Evolutionary conservation across 768 basidiomycete genomes (phyloP), one percentile per base, ranked within the genome.

Genomic region (Calocybe cyanea): DNA sequence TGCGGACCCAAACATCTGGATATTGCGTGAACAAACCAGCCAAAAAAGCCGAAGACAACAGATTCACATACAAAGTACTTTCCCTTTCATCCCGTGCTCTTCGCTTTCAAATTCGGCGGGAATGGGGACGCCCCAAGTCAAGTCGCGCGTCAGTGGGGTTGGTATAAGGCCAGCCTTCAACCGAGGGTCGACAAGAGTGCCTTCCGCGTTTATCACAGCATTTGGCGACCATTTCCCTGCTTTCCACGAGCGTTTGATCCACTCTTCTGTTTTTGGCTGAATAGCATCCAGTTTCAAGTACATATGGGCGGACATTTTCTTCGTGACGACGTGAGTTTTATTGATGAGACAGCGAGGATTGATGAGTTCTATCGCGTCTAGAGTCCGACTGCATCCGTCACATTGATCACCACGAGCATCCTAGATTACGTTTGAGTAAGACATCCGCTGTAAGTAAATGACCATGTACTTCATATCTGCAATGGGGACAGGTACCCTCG

Each of bases 351-450:
- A 99, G 34, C 93, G 83, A n/a, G 96, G 96, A 55, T 92, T 85
- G 64, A 97, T 76, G 44, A 99, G 78, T 56, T 96, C 92, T 49
- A 94, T 79, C 2, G 96, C 92, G 52, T 97, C 92, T 35, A 96
- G 78, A 2, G 96, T 97, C 44, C 90, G 78, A 36, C 85, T 83
- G 63, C 96, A 99, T 43, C 82, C 74, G 64, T 99, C 96, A 64
- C 96, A 99, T 70, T 99, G 96, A 63, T 99, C 96, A 7, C 96
- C 96, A 28, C 96, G 87, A 25, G 95, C 96, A 57, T 97, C 96
- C 87, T 92, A 45, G 20, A 15, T 4, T 23, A 33, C 18, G 15
- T 5, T 51, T 20, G 18, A 48, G 11, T 15, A 35, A 21, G 30
- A 1, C 18, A 14, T 11, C 11, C 25, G 25, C 11, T 28, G 25